Percentiles rank a stretch among this genome's conserved stretches.
These are phyloP conservation scores for Casuarina glauca DNA, from an alignment of 306 rosid genomes.

Conservation along the genomic window DNA sequence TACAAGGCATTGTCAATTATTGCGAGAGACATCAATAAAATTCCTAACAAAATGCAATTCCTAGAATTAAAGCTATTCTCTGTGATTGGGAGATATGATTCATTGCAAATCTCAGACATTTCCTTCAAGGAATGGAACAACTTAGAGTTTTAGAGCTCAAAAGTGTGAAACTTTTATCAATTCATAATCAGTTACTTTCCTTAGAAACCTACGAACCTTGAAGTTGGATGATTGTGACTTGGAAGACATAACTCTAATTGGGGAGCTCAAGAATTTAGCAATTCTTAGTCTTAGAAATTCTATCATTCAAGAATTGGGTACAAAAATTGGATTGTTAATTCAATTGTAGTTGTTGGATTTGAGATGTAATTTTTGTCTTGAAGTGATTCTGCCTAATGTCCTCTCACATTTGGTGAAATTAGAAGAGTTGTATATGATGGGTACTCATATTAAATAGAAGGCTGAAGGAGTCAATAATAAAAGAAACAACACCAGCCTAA, in stretches of 20 bases:
- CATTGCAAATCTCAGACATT: not conserved
- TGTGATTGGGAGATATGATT: fast-evolving
- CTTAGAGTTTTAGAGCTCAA: slow-evolving; percentile 14
- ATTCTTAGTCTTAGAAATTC: not conserved
- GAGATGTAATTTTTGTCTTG: not conserved
- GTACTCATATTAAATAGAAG: slow-evolving; percentile 8
- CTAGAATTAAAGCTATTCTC: not conserved
- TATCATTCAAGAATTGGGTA: not conserved
- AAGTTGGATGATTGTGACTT: not conserved
- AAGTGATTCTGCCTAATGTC: slow-evolving; percentile 10
- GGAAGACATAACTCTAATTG: not conserved
- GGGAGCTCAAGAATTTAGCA: slow-evolving; percentile 4
- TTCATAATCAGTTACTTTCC: not conserved
- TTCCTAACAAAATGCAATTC: slow-evolving; percentile 12
- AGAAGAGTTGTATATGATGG: slow-evolving; percentile 4
- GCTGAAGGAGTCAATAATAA: not conserved
- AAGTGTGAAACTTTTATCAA: not conserved
- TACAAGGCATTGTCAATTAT: not conserved
- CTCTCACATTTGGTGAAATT: slow-evolving; percentile 11
- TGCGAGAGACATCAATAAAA: not conserved
- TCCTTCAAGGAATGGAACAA: not conserved
- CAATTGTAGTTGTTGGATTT: slow-evolving; percentile 16
- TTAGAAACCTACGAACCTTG: not conserved
- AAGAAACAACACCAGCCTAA: slow-evolving; percentile 14
- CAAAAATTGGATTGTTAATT: not conserved